Evolutionary conservation across 2,329 filamentous ascomycete genomes (phyloP).

Genomic region (Fusarium redolens): DNA sequence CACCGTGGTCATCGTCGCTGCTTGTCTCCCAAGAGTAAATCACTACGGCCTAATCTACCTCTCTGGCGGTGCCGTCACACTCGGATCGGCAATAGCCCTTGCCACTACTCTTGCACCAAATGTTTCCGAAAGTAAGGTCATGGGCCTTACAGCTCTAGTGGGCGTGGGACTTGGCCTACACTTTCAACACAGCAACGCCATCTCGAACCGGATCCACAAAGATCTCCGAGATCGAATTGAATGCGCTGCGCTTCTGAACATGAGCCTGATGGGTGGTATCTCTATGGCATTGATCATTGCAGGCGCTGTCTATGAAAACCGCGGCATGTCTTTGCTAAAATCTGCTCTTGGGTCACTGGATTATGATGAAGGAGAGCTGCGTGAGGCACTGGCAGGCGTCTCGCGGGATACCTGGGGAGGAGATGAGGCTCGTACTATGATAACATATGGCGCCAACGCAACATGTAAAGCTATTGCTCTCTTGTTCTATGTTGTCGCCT

Average conservation of each 20-base stretch:
- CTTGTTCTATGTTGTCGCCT: background rate
- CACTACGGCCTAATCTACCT: background rate
- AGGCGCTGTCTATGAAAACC: background rate
- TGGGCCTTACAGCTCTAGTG: background rate
- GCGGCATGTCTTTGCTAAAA: background rate
- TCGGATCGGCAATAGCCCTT: background rate
- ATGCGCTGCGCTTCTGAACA: slow-evolving; percentile 48
- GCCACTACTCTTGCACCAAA: background rate
- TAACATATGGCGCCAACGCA: background rate
- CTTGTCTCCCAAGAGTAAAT: background rate
- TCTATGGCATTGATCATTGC: slow-evolving; percentile 13
- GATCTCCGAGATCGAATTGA: slow-evolving; percentile 44
- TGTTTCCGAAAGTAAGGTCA: background rate
- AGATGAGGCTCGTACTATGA: background rate
- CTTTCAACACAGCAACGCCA: slow-evolving; percentile 36
- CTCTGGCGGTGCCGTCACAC: background rate
- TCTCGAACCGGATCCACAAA: slow-evolving; percentile 46
- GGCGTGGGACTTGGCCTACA: background rate
- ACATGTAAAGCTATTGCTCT: background rate
- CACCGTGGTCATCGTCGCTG: background rate
- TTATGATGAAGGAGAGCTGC: background rate
- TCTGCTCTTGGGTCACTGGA: background rate
- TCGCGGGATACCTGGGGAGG: background rate
- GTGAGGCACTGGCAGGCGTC: background rate
- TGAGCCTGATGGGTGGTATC: slow-evolving; percentile 47